Percentiles rank a stretch among this genome's conserved stretches.
Evolutionary conservation across 1,284 basidiomycete genomes (phyloP).

Genomic region (Cerioporus squamosus): DNA sequence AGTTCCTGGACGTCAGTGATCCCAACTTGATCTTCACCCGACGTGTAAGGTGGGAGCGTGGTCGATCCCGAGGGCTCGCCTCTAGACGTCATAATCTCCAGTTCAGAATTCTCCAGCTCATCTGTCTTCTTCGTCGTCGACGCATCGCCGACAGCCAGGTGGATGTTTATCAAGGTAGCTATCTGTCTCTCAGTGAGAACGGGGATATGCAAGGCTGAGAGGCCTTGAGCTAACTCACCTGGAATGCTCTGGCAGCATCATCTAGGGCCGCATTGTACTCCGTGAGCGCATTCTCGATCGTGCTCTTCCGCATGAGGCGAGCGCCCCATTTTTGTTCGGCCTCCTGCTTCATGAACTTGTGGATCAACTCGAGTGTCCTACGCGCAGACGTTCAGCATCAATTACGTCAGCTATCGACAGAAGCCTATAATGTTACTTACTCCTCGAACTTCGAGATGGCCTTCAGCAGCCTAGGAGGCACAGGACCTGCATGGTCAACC

Average conservation of each 20-base stretch:
- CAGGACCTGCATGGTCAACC: conserved; percentile 48
- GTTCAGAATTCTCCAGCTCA: background rate
- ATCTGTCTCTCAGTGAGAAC: conserved; percentile 36
- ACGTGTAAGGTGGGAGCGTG: conserved; percentile 8
- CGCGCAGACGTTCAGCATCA: background rate
- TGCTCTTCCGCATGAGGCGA: conserved; percentile 44
- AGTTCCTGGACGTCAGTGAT: conserved; percentile 22
- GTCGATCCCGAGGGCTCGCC: background rate
- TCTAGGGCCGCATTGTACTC: conserved; percentile 42
- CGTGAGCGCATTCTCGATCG: conserved; percentile 42
- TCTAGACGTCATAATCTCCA: background rate
- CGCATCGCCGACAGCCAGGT: conserved; percentile 41
- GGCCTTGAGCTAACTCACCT: conserved; percentile 33
- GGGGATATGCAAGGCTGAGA: background rate
- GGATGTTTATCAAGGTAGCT: conserved; percentile 54
- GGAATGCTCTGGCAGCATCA: conserved; percentile 52
- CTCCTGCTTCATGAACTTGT: conserved; percentile 44
- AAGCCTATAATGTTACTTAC: conserved; percentile 31
- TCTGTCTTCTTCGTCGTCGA: background rate
- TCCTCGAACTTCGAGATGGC: conserved; percentile 49
- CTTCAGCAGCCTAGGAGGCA: conserved; percentile 46
- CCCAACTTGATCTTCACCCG: background rate
- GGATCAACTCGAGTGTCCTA: conserved; percentile 44
- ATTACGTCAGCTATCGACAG: background rate
- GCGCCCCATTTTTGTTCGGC: conserved; percentile 45